Percentiles rank a stretch among this genome's conserved stretches.
Conservation (phyloP, 148 eudicot species). For the Tetragonia tetragonoides region DNA sequence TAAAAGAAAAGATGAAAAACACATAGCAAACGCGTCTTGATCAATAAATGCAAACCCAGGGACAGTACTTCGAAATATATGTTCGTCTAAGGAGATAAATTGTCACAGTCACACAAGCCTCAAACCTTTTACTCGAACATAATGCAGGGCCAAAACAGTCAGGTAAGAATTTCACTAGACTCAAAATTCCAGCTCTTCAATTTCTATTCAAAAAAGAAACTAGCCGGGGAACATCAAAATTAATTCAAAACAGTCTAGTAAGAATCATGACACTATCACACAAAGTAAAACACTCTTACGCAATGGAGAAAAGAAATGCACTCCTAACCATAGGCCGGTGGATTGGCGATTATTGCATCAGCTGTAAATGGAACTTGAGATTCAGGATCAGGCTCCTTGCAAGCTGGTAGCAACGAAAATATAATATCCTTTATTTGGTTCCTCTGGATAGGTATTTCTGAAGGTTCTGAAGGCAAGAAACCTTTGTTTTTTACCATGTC, state of each 20-base stretch:
- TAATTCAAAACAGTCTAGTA: not conserved
- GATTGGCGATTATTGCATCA: slow-evolving; percentile 95
- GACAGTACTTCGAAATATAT: no score
- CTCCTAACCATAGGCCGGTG: slow-evolving; percentile 85
- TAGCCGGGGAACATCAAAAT: not conserved
- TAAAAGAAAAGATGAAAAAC: no score
- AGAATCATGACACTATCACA: not conserved
- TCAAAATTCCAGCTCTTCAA: no score
- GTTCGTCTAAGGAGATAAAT: no score
- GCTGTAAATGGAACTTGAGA: slow-evolving; percentile 77
- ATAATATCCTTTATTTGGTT: slow-evolving; percentile 89
- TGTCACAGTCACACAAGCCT: no score
- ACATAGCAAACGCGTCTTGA: no score
- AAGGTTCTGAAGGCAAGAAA: slow-evolving; percentile 96
- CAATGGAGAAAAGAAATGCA: slow-evolving; percentile 4
- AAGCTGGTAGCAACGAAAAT: slow-evolving; percentile 75
- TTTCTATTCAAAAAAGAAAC: no score
- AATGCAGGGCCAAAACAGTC: no score
- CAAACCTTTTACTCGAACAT: no score
- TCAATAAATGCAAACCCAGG: no score
- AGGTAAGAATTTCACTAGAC: no score
- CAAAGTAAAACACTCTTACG: not conserved
- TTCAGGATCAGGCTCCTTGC: slow-evolving; percentile 74
- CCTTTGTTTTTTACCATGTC: slow-evolving; percentile 99
- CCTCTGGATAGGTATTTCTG: slow-evolving; percentile 86